Base-by-base conservation (phyloP, 352 stramenopile species). In the Bremia lactucae region DNA sequence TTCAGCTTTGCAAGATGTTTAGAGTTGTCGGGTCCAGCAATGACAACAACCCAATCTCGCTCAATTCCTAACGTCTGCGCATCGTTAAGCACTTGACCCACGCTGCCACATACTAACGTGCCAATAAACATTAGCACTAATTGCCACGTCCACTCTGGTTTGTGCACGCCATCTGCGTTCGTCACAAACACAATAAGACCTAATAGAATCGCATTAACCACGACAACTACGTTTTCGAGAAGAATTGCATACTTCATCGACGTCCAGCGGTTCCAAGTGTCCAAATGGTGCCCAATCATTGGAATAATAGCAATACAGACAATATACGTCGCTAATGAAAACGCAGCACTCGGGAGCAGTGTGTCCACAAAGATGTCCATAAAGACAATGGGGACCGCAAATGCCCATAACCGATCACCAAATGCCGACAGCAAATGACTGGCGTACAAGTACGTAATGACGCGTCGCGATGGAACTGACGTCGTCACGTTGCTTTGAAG, bases 21-120 rank as follows among this genome's bases (percentile, higher is more conserved):
- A 0, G 66, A 73, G 26, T 84, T 59, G 16, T 80, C 49, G 1
- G 57, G 51, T 0, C 59, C 63, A 4, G 77, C 57, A 18, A 93
- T 67, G 1, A 92, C 76, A n/a, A 92, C 80, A 15, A 93, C 77
- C 82, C 82, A 94, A 46, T 94, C 82, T 19, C 79, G 75, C 43
- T 94, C 77, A 22, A 94, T 65, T 2, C 71, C 80, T 5, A 90
- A 43, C 5, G 78, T 87, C 49, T 86, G 69, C 8, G 76, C 75
- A 25, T 85, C 69, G 36, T 83, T 87, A 3, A 87, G 68, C 19
- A 89, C 61, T 41, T 88, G 74, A 4, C 77, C 77, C 19, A 84
- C 37, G 22, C 74, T 75, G 9, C 80, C 80, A 26, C 77, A 78
- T 14, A 90, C 46, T 1, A 88, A 40, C 1, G 62, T 82, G 9